Percentiles rank a stretch among this genome's conserved stretches.
Conservation (phyloP, 1,284 basidiomycete genomes). For the Cerioporus squamosus region DNA sequence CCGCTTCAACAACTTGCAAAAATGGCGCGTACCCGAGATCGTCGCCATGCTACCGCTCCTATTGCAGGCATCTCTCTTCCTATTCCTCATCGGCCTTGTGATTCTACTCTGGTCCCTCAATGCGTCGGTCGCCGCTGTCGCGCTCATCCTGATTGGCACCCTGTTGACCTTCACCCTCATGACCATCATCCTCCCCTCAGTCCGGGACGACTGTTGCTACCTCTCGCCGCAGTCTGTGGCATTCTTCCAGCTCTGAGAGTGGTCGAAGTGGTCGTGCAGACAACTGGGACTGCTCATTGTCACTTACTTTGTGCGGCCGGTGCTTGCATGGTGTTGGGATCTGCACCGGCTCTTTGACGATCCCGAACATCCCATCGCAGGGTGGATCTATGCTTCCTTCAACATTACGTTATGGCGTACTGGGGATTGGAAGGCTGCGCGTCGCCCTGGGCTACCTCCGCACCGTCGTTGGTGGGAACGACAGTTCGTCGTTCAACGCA, state of each 20-base stretch:
- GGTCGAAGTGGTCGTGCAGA: too few species aligned
- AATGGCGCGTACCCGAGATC: conserved; percentile 8
- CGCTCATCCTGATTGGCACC: conserved; percentile 3
- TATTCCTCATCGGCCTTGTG: conserved; percentile 14
- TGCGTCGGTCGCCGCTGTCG: neutral
- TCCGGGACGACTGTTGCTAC: conserved; percentile 6
- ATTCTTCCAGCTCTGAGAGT: neutral
- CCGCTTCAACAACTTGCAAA: neutral
- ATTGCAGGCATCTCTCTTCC: neutral
- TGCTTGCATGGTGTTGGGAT: too few species aligned
- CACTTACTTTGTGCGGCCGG: too few species aligned
- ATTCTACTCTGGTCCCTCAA: conserved; percentile 8
- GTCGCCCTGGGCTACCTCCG: too few species aligned
- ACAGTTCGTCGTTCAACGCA: too few species aligned
- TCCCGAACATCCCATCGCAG: too few species aligned
- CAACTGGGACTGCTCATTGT: too few species aligned
- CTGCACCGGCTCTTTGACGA: too few species aligned
- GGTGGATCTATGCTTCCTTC: too few species aligned
- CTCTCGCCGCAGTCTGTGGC: conserved; percentile 5
- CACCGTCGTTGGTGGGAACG: too few species aligned
- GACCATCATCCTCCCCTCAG: conserved; percentile 1
- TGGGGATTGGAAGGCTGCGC: too few species aligned
- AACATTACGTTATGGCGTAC: too few species aligned
- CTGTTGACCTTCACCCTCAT: neutral
- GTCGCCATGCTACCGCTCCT: conserved; percentile 11